Conservation (phyloP, 495 filamentous ascomycete species). For the Neurospora sp. region DNA sequence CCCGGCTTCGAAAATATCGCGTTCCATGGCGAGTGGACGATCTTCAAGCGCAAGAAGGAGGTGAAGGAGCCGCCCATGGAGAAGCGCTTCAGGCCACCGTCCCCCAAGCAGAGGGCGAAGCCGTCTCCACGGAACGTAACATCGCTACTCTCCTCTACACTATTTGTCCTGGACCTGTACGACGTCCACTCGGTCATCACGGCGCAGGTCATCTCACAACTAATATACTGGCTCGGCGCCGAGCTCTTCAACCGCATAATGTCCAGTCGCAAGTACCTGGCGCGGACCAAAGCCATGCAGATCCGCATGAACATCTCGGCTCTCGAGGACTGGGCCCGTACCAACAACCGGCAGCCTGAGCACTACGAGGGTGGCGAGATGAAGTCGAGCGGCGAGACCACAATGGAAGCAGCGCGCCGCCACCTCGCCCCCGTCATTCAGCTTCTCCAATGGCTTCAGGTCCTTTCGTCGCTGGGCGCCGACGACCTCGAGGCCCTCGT, state of each 20-base stretch:
- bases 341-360: conserved; percentile 88
- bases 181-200: conserved; percentile 97
- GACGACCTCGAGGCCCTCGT: conserved; percentile 83
- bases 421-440: conserved; percentile 90
- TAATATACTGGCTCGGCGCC: conserved; percentile 93
- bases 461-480: conserved; percentile 81
- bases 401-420: conserved; percentile 66
- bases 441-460: conserved; percentile 94
- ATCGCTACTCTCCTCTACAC: conserved; percentile 89
- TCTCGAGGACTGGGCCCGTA: conserved; percentile 90
- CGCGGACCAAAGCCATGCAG: conserved; percentile 97
- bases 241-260: conserved; percentile 98
- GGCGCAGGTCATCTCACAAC: conserved; percentile 81
- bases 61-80: conserved; percentile 80
- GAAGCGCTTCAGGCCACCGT: conserved; percentile 85
- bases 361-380: conserved; percentile 92
- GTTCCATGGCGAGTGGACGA: conserved; percentile 96
- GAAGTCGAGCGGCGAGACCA: conserved; percentile 75
- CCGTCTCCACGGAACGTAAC: conserved; percentile 90
- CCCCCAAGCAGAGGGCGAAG: conserved; percentile 87
- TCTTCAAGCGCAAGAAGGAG: conserved; percentile 84
- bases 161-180: conserved; percentile 96
- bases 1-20: conserved; percentile 92
- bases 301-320: conserved; percentile 97
- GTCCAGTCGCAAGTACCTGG: conserved; percentile 88